A percentile compares a stretch with the other conserved stretches of the same genome.
These are phyloP conservation scores for Digitaria exilis DNA, from an alignment of 202 grass and related monocot genomes.

Conservation along the genomic window DNA sequence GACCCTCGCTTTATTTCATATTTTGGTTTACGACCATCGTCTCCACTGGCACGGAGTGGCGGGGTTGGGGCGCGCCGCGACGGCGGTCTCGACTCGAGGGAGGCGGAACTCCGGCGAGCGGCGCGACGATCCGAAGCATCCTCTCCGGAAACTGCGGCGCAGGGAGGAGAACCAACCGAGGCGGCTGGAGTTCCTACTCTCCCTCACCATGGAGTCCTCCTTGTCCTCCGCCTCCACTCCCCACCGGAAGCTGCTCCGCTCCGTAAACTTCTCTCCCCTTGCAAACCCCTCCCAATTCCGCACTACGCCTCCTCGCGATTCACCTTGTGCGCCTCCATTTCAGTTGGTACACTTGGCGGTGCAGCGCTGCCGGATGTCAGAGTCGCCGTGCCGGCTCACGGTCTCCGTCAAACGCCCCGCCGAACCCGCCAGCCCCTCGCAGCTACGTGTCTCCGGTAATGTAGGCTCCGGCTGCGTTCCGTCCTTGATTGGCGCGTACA, in stretches of 20 bases:
- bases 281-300: background rate
- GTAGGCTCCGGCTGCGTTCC: background rate
- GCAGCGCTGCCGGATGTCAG: conserved; percentile 69
- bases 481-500: background rate
- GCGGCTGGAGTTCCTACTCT: background rate
- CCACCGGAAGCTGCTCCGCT: conserved; percentile 46
- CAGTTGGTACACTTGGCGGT: conserved; percentile 63
- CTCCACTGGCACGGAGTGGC: background rate
- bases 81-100: background rate
- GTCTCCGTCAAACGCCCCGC: conserved; percentile 47
- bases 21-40: background rate
- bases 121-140: background rate
- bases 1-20: background rate
- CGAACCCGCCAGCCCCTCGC: conserved; percentile 17
- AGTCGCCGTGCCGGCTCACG: conserved; percentile 65
- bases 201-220: conserved; percentile 36
- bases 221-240: conserved; percentile 23
- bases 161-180: background rate
- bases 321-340: conserved; percentile 13
- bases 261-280: conserved; percentile 10
- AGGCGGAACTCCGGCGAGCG: conserved; percentile 32
- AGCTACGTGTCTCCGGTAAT: conserved; percentile 57
- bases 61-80: background rate
- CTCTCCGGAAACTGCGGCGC: background rate
- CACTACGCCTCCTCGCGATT: background rate